phyloP scores from a whole-genome alignment of 2,329 filamentous ascomycete species.

The Hypoxylon sp. region DNA sequence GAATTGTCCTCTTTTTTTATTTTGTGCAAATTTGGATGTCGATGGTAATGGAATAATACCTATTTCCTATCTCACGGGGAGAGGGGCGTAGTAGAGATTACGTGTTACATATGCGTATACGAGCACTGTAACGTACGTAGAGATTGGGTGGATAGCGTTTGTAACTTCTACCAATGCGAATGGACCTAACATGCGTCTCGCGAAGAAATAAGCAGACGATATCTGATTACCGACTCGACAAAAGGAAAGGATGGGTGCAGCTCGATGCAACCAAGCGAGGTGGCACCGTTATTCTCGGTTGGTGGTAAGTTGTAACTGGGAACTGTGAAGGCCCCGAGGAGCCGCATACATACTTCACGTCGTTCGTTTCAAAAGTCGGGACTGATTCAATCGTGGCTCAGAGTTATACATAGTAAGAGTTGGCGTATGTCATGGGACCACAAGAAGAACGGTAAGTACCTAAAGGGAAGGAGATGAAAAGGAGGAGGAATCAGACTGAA shows the following conservation, averaged over 20 bases:
- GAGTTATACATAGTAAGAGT: neutral
- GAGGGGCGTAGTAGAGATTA: neutral
- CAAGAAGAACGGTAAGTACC: neutral
- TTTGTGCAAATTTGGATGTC: neutral
- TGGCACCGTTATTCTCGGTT: conserved; percentile 8
- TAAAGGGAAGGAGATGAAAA: neutral
- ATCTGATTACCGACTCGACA: conserved; percentile 12
- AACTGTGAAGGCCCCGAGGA: conserved; percentile 16
- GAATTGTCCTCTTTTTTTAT: conserved; percentile 20
- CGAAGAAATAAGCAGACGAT: conserved; percentile 24
- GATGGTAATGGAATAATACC: neutral
- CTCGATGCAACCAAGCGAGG: conserved; percentile 16
- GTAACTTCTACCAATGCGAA: conserved; percentile 9
- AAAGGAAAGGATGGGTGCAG: conserved; percentile 20
- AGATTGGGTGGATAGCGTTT: conserved; percentile 6
- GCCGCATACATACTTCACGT: conserved; percentile 19
- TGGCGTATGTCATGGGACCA: neutral
- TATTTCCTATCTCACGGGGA: neutral
- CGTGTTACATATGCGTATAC: neutral
- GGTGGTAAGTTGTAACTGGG: conserved; percentile 16
- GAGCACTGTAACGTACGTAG: neutral
- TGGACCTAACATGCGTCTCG: conserved; percentile 3
- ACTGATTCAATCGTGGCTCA: conserved; percentile 1
- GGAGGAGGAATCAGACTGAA: too few species aligned
- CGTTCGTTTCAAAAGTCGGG: conserved; percentile 12